Base-by-base conservation (phyloP, 75 land plant species). In the Cryptomeria japonica region DNA sequence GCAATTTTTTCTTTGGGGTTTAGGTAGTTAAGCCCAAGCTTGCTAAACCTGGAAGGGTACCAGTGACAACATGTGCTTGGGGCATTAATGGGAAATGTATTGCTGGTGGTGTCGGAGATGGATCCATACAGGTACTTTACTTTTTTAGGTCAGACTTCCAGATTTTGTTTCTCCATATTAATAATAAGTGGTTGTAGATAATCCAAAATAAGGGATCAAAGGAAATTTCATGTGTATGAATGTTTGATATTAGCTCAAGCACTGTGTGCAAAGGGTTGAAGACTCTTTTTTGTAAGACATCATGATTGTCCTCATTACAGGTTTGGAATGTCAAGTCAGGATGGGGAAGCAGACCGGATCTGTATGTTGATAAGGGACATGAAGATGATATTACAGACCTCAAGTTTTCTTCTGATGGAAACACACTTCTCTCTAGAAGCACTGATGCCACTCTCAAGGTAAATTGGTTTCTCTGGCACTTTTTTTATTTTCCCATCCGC, bases 291-390 rank as follows among this genome's bases (percentile, higher is more conserved):
- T 75, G 37, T 75, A 44, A 44, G 12, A 83, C 47, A 11, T 15
- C 25, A 11, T 7, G 41, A 19, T 41, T 83, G 44, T 87, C 64
- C n/a, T 13, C 87, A 38, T 82, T 72, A 53, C 89, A 98, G 99
- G 84, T 98, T 42, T 98, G 99, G 99, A 96, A 92, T 75, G 89
- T 97, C 41, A 98, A 97, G 89, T 88, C 99, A 84, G 99, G 96
- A 44, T 98, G 99, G 99, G 99, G 99, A 89, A 98, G 99, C 91
- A 93, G 99, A 86, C 99, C 99, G 87, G 99, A 98, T 87, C 64
- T 96, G 14, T 87, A 92, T 87, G 87, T 98, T 86, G 91, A 87
- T 68, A 98, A 96, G 87, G 93, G 90, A 44, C 99, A 98, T 91
- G 90, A 89, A 85, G 95, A 99, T 87, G 99, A 97, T 86, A 95